Base-by-base conservation (phyloP, 2,329 filamentous ascomycete species). In the Fusarium nematophilum region DNA sequence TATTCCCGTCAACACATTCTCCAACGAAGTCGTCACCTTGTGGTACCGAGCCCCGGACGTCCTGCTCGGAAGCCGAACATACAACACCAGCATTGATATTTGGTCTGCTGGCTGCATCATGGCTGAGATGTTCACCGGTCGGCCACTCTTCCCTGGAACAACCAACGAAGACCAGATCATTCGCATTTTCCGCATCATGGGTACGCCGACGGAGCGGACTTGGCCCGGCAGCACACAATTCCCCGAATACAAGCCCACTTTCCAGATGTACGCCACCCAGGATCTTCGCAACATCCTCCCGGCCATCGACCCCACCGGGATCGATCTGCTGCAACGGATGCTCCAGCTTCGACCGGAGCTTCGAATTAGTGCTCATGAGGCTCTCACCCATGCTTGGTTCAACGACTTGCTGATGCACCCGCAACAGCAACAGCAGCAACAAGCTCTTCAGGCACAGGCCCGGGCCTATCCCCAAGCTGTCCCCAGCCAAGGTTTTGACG, bases 41-140 rank as follows among this genome's bases (percentile, higher is more conserved):
- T 98, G 94, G 94, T 99, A 99, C 76, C 91, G 95, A 36, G 95
- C 95, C 1, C 95, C 95, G 1, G 95, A 99, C 70, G 95, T 99
- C 39, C 85, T 99, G 45, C 85, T 99, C 38, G 95, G 95, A 46
- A 95, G 91, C 70, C 84, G 95, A 64, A 98, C 95, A 17, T 99
- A 99, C 81, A 99, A 97, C 78, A 99, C 95, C n/a, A 96, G 92
- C 78, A 98, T 99, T 75, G 95, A 99, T 72, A 98, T 99, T 73
- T 99, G 95, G 95, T 97, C 92, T 6, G 95, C 95, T 6, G 95
- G 95, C 52, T 99, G 95, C 76, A 99, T 99, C 81, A 98, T 99
- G 95, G 95, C 95, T 9, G 95, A 99, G 78, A 97, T 99, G 93
- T 98, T 96, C 76, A 97, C 94, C 0, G 95, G 95, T 4, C 86